Base-by-base conservation (phyloP, 106 monocot genomes). In the Phalaenopsis equestris region DNA sequence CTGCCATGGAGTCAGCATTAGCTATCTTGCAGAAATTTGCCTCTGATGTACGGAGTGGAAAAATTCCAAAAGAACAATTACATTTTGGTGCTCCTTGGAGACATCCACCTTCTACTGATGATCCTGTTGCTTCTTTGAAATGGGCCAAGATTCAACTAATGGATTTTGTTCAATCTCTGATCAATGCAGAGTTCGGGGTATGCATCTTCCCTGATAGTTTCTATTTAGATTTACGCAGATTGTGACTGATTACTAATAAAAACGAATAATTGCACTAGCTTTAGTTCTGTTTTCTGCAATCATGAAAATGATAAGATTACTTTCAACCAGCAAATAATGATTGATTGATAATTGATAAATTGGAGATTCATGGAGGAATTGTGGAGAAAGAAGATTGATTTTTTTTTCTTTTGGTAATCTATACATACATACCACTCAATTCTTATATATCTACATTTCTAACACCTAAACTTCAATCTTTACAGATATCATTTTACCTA, bases 21-120 rank as follows among this genome's bases (percentile, higher is more conserved):
- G 72, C 38, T 77, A 88, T 89, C 8, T 41, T 98, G 16, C 87
- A 89, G 77, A 92, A 94, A 18, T 94, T 98, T 84, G 90, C 86
- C 43, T 85, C 84, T 82, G 97, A 98, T 85, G 94, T 56, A 21
- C 84, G 56, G 65, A 79, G 84, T 84, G 90, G 92, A 42, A 98
- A 89, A 89, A 78, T 94, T 77, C 89, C 87, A 73, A 89, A 87
- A 79, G 80, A 78, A 14, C 73, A 80, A 55, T 82, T 98, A 55
- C 82, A 74, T 65, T 98, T 94, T 87, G 97, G 97, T 78, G 87
- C 90, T 81, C 90, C 97, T 70, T 98, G 97, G 97, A 94, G 97
- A 85, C 89, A 91, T 85, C 94, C 92, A 42, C 97, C 97, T 81
- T 68, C 18, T 45, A 70, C 80, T 74, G 80, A 84, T 77, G 84